Evolutionary conservation across 176 grass and related monocot species (phyloP), one percentile per base, ranked within the genome.

Genomic region (Rhipidocladum racemiflorum): DNA sequence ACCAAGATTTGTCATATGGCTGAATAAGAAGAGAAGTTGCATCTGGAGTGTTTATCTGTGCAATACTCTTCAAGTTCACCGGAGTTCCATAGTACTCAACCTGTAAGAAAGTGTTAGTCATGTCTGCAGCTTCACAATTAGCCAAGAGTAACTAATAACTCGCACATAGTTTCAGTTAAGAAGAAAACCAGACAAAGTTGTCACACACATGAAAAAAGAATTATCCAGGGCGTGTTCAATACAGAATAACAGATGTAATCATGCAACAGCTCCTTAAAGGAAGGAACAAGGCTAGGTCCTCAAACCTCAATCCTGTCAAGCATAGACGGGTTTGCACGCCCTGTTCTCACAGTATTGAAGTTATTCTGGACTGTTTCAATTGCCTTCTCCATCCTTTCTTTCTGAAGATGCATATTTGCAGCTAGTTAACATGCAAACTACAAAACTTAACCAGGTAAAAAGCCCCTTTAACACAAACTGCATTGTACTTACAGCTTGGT

Each of bases 1-100:
- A 95, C 96, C 86, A 89, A 82, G 96, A 99, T 70, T 95, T 99
- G 57, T 99, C 96, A 74, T 93, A 99, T 73, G 96, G 96, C 73
- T 93, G 92, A 65, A 99, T 88, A 65, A 95, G 96, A 88, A 99
- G 90, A 77, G 96, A 95, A 74, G 72, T 88, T 60, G 88, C 91
- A 95, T 99, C 96, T 69, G 92, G 92, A 50, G 90, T 95, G 82
- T 83, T 99, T 79, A 95, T 91, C 74, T 99, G 96, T 82, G 96
- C 92, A 74, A 99, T 91, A 44, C 84, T 95, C 83, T 99, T 99
- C 85, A 99, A 87, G 87, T 72, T 90, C 40, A 95, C 89, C 66
- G 96, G 96, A 91, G 81, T 93, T 85, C 93, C 96, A 74, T 91
- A 95, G 29, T 99, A 99, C 62, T 99, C 96, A 77, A 99, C 89